phyloP scores from a whole-genome alignment of 306 rosid genomes.

The Citrullus colocynthis region DNA sequence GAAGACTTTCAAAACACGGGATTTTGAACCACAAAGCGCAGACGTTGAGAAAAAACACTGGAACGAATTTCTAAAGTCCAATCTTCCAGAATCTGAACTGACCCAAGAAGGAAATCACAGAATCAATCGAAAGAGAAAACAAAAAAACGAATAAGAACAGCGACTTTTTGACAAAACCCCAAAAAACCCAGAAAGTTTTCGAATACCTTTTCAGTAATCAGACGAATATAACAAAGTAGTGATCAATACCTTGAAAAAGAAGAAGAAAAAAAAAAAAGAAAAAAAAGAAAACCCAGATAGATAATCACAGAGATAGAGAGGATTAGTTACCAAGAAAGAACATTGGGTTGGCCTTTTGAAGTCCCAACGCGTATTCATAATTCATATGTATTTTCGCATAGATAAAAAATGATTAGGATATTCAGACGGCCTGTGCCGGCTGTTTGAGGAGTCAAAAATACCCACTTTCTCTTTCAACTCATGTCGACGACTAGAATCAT shows the following conservation, averaged over 20 bases:
- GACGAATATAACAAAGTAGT: not conserved
- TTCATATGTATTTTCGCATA: not conserved
- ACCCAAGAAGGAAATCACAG: not conserved
- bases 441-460: constrained; percentile 45
- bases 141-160: not conserved
- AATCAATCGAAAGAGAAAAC: not conserved
- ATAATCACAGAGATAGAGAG: constrained; percentile 14
- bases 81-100: not conserved
- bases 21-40: not conserved
- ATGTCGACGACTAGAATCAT: not conserved
- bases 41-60: not conserved
- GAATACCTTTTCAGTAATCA: not conserved
- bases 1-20: not conserved
- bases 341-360: constrained; percentile 14
- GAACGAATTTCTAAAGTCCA: not conserved
- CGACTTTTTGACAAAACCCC: not conserved
- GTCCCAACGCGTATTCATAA: constrained; percentile 63
- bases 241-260: not conserved
- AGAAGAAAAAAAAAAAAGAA: not conserved
- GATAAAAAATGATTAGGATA: not conserved
- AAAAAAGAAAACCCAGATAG: not conserved
- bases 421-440: constrained; percentile 68
- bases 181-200: not conserved
- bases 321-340: constrained; percentile 1
- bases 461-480: constrained; percentile 10